Evolutionary conservation across 202 grass and related monocot genomes (phyloP), one percentile per base, ranked within the genome.

Genomic region (Musa balbisiana): DNA sequence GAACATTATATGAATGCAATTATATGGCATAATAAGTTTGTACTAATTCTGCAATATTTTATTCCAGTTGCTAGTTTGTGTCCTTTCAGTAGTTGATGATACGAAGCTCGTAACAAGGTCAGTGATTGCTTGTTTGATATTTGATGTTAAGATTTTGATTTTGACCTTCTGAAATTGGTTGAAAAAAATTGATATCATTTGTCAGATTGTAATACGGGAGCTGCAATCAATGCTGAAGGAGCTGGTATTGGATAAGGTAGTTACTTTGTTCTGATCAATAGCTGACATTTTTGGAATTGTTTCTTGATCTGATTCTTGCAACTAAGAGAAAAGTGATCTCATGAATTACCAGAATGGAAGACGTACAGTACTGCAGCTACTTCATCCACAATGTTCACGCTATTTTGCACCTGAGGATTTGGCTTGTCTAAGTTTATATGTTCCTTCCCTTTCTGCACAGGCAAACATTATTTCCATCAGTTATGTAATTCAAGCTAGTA

Each of bases 81-180:
- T 89, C 84, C 83, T 98, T 78, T 98, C 94, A 56, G 77, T 93
- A 55, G 94, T 98, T 69, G 91, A 98, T 81, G 94, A 94, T 84
- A 92, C 91, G 64, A 93, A 98, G 80, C 94, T 98, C 80, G 78
- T 93, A 67, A 82, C 83, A 14, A 98, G 90, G 91, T 93, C 80
- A 76, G 84, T 80, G 65, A 8, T 15, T 65, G 51, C 52, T 17
- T 13, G 2, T 54, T 2, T 6, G 65, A 22, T 62, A 16, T 75
- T 69, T 72, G 23, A 21, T 51, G 6, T 70, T 43, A 9, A 26
- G 3, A 13, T 13, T 67, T 43, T 33, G 12, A 43, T 52, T 56
- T 9, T n/a, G n/a, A 24, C 22, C 14, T 74, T 19, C 11, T 73
- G 8, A 58, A 6, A 55, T 74, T 29, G 10, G 6, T 55, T 12